Evolutionary conservation across 1,284 basidiomycete genomes (phyloP), one percentile per base, ranked within the genome.

Genomic region (Ustilago vetiveriae): DNA sequence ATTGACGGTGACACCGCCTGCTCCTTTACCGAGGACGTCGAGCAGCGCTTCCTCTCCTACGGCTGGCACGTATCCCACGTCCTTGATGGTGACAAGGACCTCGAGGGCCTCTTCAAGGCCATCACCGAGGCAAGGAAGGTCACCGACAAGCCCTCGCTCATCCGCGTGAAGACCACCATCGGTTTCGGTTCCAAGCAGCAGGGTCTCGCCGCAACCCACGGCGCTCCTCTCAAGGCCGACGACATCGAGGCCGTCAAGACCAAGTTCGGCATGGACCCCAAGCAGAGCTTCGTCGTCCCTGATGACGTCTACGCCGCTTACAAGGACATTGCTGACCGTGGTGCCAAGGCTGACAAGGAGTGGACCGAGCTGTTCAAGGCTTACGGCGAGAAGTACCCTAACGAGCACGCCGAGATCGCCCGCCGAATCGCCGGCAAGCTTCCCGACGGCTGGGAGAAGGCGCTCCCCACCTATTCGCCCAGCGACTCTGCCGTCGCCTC

Each of bases 1-100:
- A 96, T 97, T 79, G 94, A 97, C 83, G 94, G 94, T 78, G 88
- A 93, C 84, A 96, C 93, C 71, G 88, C 88, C 65, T 88, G 90
- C 69, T 90, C 94, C 26, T 97, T 97, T 86, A 97, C 94, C 55
- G 94, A 97, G 84, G 88, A 96, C 81, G 92, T 96, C 54, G 88
- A 88, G 79, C 88, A 89, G 82, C 90, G 94, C 62, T 96, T 94
- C 87, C 85, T 89, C 79, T 82, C 94, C 16, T 96, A 96, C 84
- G 92, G 90, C 65, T 97, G 94, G 94, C 90, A 96, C 75, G 92
- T 95, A 52, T 86, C 94, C 66, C 87, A 88, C 81, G 91, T 95
- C 53, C 85, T 88, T 59, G 85, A 93, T 74, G 93, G 92, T 67
- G 91, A 95, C 71, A 91, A 89, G 63, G 92, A 95, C 84, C 86